Evolutionary conservation across 768 basidiomycete genomes (phyloP).

Genomic region (Mycena kentingensis): DNA sequence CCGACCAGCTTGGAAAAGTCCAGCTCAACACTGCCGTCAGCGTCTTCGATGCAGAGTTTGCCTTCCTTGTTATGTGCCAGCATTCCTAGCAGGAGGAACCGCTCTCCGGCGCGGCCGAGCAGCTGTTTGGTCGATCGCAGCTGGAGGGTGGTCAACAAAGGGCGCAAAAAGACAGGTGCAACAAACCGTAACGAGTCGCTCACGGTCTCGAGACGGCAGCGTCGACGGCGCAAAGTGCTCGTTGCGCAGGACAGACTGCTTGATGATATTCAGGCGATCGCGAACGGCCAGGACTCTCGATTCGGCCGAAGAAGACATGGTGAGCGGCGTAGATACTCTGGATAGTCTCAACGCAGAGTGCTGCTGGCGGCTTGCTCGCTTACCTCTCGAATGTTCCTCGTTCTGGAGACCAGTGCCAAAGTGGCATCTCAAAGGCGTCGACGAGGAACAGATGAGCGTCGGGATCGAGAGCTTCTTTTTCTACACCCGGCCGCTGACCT

Average conservation of each 20-base stretch:
- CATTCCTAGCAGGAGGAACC: constrained; percentile 94
- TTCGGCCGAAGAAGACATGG: constrained; percentile 82
- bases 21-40: constrained; percentile 86
- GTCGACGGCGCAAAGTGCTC: constrained; percentile 98
- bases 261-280: constrained; percentile 87
- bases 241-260: constrained; percentile 90
- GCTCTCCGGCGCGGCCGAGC: constrained; percentile 83
- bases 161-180: neutral
- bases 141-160: constrained; percentile 39
- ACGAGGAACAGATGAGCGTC: constrained; percentile 82
- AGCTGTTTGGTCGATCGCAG: constrained; percentile 95
- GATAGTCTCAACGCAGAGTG: constrained; percentile 5
- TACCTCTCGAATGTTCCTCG: constrained; percentile 88
- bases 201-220: constrained; percentile 83
- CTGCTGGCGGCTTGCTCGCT: constrained; percentile 17
- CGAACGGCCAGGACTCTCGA: constrained; percentile 78
- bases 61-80: constrained; percentile 88
- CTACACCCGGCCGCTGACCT: constrained; percentile 48
- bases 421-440: constrained; percentile 94
- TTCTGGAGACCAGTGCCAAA: constrained; percentile 88
- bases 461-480: constrained; percentile 72
- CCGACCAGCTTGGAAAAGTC: constrained; percentile 86
- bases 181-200: constrained; percentile 83
- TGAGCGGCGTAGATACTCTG: constrained; percentile 57
- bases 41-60: constrained; percentile 87